Evolutionary conservation across 2,329 filamentous ascomycete genomes (phyloP).

Genomic region (Exophiala aquamarina): DNA sequence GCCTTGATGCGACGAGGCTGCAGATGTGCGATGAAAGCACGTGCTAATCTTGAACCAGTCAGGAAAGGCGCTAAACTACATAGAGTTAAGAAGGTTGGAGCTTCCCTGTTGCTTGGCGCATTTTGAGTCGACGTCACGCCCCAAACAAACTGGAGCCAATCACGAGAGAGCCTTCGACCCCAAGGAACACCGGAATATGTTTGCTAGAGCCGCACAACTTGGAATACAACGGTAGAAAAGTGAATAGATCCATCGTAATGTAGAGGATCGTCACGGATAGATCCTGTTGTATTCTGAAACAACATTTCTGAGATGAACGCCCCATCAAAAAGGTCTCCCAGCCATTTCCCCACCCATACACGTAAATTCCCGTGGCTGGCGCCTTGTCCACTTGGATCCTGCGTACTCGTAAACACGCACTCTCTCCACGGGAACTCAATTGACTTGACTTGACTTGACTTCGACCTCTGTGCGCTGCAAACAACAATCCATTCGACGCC

Average conservation of each 20-base stretch:
- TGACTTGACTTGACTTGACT: too few relatives aligned
- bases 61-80: too few relatives aligned
- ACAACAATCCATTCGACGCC: constrained; percentile 1
- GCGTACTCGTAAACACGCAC: constrained; percentile 13
- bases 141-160: not conserved
- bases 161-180: not conserved
- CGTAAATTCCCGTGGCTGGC: constrained; percentile 26
- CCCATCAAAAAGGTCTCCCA: constrained; percentile 7
- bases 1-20: too few relatives aligned
- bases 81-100: too few relatives aligned
- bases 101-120: not conserved
- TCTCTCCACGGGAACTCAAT: constrained; percentile 4
- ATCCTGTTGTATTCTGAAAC: not conserved
- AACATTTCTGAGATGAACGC: not conserved
- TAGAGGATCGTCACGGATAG: not conserved
- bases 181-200: not conserved
- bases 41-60: too few relatives aligned
- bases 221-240: not conserved
- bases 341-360: constrained; percentile 14
- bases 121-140: not conserved
- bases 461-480: constrained; percentile 9
- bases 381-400: constrained; percentile 19
- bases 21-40: too few relatives aligned
- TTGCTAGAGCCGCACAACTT: not conserved
- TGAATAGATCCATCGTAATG: not conserved